Evolutionary conservation across 2,329 filamentous ascomycete species (phyloP).

Genomic region (Amauroascus verrucosus): DNA sequence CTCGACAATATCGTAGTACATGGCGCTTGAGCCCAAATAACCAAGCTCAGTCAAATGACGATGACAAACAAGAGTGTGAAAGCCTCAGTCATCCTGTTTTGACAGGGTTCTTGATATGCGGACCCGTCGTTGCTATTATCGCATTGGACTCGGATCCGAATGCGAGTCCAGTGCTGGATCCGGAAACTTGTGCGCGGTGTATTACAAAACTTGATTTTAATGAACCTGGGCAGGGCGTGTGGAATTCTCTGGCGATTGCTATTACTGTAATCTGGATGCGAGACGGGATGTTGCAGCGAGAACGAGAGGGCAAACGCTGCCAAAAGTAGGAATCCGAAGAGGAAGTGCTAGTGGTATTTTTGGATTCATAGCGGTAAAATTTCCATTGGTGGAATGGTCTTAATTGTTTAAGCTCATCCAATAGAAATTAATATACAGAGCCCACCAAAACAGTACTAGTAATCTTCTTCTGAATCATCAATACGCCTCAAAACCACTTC

Average conservation of each 20-base stretch:
- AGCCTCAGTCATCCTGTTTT: slow-evolving; percentile 38
- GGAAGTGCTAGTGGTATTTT: background rate
- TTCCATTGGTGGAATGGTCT: background rate
- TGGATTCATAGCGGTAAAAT: background rate
- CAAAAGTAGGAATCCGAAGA: background rate
- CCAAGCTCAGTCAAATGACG: slow-evolving; percentile 3
- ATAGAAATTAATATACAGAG: background rate
- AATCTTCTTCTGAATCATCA: background rate
- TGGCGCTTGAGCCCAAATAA: slow-evolving; percentile 12
- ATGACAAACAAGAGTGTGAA: slow-evolving; percentile 11
- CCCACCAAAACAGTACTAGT: background rate
- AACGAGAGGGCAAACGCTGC: slow-evolving; percentile 16
- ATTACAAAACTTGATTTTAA: slow-evolving; percentile 47
- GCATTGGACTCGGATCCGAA: slow-evolving; percentile 39
- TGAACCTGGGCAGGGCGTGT: slow-evolving; percentile 47
- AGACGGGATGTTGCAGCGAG: slow-evolving; percentile 40
- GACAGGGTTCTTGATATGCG: slow-evolving; percentile 45
- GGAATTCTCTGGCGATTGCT: slow-evolving; percentile 49
- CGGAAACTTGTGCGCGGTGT: slow-evolving; percentile 22
- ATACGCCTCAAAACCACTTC: background rate
- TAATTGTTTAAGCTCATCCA: background rate
- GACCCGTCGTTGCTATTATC: slow-evolving; percentile 44
- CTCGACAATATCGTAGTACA: slow-evolving; percentile 33
- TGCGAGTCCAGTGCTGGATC: slow-evolving; percentile 15
- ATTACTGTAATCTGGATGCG: slow-evolving; percentile 46